Evolutionary conservation across 1,139 yeast genomes (phyloP).

Genomic region (Suhomyces bokatorum): DNA sequence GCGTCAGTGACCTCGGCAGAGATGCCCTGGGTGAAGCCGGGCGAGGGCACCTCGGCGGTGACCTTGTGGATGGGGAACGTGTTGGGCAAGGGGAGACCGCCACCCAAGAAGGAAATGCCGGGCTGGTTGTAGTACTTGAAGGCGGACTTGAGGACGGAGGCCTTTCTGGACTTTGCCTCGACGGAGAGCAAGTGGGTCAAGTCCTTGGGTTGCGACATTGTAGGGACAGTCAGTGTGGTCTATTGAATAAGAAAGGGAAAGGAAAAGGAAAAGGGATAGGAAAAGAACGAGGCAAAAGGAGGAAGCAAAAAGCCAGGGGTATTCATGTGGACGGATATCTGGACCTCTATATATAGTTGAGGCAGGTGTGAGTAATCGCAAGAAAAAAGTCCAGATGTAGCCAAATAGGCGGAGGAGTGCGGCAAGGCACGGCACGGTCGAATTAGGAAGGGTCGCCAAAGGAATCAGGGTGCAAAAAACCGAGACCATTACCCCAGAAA

Average conservation of each 20-base stretch:
- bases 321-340: not conserved
- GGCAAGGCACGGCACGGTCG: slow-evolving; percentile 2
- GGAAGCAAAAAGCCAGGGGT: too few species aligned
- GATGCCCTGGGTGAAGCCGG: slow-evolving; percentile 76
- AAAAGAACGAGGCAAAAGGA: too few species aligned
- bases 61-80: slow-evolving; percentile 89
- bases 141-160: slow-evolving; percentile 82
- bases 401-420: slow-evolving; percentile 4
- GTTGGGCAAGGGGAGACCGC: slow-evolving; percentile 89
- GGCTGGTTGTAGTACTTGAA: slow-evolving; percentile 76
- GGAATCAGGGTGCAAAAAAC: not conserved
- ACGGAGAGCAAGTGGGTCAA: slow-evolving; percentile 71
- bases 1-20: slow-evolving; percentile 60
- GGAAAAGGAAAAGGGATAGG: too few species aligned
- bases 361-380: slow-evolving; percentile 7
- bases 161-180: slow-evolving; percentile 75
- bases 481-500: too few species aligned
- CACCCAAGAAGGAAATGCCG: slow-evolving; percentile 84
- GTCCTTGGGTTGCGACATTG: slow-evolving; percentile 53
- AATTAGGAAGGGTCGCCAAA: not conserved
- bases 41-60: slow-evolving; percentile 67
- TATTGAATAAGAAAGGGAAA: not conserved
- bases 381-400: slow-evolving; percentile 2
- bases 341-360: not conserved
- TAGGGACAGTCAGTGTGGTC: not conserved